A percentile compares a stretch with the other conserved stretches of the same genome.
Conservation (phyloP, 257 asterid genomes). For the Haberlea rhodopensis region DNA sequence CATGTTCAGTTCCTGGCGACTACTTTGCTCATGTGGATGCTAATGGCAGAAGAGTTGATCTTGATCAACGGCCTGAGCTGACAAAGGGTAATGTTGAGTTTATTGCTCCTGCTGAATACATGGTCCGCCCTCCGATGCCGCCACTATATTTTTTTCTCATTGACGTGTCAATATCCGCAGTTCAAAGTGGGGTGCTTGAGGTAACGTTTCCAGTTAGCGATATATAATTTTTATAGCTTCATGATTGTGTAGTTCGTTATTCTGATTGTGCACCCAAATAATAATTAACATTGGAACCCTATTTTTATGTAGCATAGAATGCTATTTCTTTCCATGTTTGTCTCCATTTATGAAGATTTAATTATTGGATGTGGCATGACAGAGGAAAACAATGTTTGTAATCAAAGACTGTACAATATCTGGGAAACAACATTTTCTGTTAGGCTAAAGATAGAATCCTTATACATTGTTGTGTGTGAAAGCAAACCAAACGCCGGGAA, state of each 20-base stretch:
- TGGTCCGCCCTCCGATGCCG: conserved; percentile 93
- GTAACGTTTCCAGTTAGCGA: conserved; percentile 36
- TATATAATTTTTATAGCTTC: neutral
- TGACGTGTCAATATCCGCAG: conserved; percentile 84
- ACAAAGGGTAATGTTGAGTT: conserved; percentile 78
- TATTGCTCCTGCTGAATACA: conserved; percentile 79
- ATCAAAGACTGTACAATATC: neutral
- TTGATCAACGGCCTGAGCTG: conserved; percentile 91
- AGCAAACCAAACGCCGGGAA: neutral
- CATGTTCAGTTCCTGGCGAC: conserved; percentile 76
- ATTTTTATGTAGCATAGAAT: neutral
- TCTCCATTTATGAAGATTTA: conserved; percentile 1
- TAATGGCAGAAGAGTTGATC: conserved; percentile 68
- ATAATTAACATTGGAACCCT: conserved; percentile 1
- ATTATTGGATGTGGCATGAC: neutral
- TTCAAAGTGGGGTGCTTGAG: conserved; percentile 88
- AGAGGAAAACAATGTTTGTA: neutral
- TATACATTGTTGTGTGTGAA: neutral
- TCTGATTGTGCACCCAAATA: conserved; percentile 18
- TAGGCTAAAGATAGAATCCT: neutral
- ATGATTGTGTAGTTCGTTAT: conserved; percentile 7
- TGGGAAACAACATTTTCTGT: neutral
- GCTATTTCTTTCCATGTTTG: neutral
- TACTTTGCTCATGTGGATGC: conserved; percentile 83
- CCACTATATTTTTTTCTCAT: conserved; percentile 80